Evolutionary conservation across 2,329 filamentous ascomycete species (phyloP), one percentile per base, ranked within the genome.

Genomic region (Hortaea werneckii): DNA sequence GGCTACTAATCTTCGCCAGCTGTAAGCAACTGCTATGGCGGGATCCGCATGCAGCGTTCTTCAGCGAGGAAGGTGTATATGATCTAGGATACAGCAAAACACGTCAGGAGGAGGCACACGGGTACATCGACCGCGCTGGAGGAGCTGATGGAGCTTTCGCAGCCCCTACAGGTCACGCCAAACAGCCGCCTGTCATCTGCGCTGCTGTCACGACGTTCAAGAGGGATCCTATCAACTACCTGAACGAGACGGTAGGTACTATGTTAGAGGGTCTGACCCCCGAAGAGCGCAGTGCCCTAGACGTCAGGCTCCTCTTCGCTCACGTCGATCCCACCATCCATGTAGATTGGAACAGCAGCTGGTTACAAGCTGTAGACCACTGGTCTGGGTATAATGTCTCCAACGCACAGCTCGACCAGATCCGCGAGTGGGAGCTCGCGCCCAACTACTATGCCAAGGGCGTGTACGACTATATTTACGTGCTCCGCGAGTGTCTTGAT

Each of bases 381-480:
- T 41, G 46, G 40, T 37, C 45, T 8, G 40, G 38, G 5, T 56
- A 56, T 37, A 50, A 52, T 32, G 42, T 53, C 26, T 41, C 44
- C 9, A 26, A 35, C 5, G 40, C 41, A 8, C 39, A 47, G 20
- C 29, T 60, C 6, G 35, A 50, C 6, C 47, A 54, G 34, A 39
- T 65, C n/a, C 44, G 49, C 35, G 43, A 52, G n/a, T 47, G 55
- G 44, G 57, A 63, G 48, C 42, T 45, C 37, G 46, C 51, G 5
- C 45, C 52, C 20, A 58, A 62, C 40, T 61, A 54, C 39, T 57
- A 60, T 41, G 56, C 59, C 39, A 66, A 65, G 43, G 58, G 59
- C 3, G 58, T 66, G 3, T 61, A 55, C 37, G 63, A 65, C 42
- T 66, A 65, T 41, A 52, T 54, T 29, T 60, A 65, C 43, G 53